Conservation (phyloP, 352 stramenopile genomes). For the Elongisporangium senticosum region DNA sequence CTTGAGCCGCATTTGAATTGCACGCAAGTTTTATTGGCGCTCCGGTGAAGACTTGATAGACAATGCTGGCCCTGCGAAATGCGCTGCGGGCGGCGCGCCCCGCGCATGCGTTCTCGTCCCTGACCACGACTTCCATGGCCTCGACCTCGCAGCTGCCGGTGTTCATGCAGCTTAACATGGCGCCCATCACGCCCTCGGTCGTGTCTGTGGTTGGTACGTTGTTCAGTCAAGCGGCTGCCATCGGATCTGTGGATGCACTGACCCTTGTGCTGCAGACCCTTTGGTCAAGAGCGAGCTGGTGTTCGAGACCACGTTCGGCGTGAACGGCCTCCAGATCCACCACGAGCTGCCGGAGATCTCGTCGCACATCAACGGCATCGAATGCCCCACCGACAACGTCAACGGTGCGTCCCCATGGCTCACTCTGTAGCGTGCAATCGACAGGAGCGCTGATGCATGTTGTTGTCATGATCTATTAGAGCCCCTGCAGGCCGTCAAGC, state of each 20-base stretch:
- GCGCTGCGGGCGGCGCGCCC: constrained; percentile 4
- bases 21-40: neutral
- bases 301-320: constrained; percentile 28
- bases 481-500: constrained; percentile 73
- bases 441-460: constrained; percentile 1
- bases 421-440: neutral
- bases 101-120: neutral
- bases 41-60: neutral
- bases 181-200: constrained; percentile 13
- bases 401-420: constrained; percentile 21
- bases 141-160: neutral
- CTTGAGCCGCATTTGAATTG: neutral
- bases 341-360: constrained; percentile 31
- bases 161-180: constrained; percentile 10
- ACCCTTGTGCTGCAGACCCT: constrained; percentile 16
- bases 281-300: constrained; percentile 32
- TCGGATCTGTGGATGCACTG: neutral
- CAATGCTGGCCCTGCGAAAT: neutral
- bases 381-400: constrained; percentile 40
- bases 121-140: neutral
- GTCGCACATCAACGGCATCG: constrained; percentile 22
- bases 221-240: neutral
- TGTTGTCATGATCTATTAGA: constrained; percentile 23
- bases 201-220: constrained; percentile 1
- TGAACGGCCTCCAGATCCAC: constrained; percentile 20